These are phyloP conservation scores for Malassezia furfur DNA, from an alignment of 1,284 basidiomycete genomes.

Conservation along the genomic window DNA sequence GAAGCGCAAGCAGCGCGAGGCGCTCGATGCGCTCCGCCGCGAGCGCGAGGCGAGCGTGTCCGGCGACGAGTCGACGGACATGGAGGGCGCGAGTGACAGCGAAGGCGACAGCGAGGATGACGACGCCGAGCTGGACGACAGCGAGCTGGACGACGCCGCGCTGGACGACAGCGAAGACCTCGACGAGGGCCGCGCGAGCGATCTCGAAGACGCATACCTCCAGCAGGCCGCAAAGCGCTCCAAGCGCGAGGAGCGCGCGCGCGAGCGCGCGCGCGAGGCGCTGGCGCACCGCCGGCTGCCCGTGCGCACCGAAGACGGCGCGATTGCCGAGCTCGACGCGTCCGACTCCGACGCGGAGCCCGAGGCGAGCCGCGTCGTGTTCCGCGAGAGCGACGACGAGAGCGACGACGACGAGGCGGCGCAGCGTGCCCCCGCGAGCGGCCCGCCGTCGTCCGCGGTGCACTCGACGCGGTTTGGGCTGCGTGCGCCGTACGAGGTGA, in stretches of 20 bases:
- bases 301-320: constrained; percentile 9
- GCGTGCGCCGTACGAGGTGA: constrained; percentile 33
- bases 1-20: constrained; percentile 11
- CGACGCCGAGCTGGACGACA: constrained; percentile 1
- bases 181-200: background rate
- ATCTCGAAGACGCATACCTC: constrained; percentile 27
- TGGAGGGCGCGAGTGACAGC: constrained; percentile 67
- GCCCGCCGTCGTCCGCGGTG: constrained; percentile 19
- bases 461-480: constrained; percentile 33
- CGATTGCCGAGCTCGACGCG: background rate
- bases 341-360: constrained; percentile 11
- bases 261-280: constrained; percentile 6
- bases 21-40: background rate
- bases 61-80: constrained; percentile 61
- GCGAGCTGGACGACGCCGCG: background rate
- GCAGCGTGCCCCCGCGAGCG: background rate
- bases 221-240: constrained; percentile 23
- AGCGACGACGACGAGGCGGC: background rate
- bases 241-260: constrained; percentile 19
- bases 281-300: constrained; percentile 21
- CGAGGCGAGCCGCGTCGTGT: constrained; percentile 24
- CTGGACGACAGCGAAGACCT: constrained; percentile 5
- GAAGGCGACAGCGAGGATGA: constrained; percentile 17
- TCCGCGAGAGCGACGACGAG: constrained; percentile 14
- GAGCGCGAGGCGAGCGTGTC: constrained; percentile 53